These are phyloP conservation scores for Tylopilus subfusipes DNA, from an alignment of 768 basidiomycete genomes.

Conservation along the genomic window DNA sequence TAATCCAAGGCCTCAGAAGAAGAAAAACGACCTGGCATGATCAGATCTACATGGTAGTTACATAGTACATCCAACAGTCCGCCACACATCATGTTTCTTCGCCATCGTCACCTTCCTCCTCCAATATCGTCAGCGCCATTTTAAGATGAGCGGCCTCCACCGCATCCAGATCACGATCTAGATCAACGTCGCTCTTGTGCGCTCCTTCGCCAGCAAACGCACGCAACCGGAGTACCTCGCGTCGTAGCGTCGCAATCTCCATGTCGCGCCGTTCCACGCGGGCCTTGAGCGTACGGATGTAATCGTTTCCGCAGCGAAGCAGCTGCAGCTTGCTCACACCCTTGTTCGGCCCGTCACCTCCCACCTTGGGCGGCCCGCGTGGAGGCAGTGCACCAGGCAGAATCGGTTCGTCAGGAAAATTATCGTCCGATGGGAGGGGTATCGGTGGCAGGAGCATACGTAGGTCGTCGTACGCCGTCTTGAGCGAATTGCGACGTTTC, in stretches of 20 bases:
- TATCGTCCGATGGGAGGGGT: conserved; percentile 73
- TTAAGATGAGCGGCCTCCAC: conserved; percentile 19
- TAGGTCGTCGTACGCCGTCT: conserved; percentile 87
- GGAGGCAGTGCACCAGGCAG: conserved; percentile 89
- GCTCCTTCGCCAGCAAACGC: conserved; percentile 27
- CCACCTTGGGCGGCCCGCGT: conserved; percentile 80
- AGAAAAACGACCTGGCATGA: conserved; percentile 1
- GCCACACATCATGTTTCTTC: conserved; percentile 17
- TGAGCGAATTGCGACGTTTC: conserved; percentile 93
- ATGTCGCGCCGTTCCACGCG: conserved; percentile 77
- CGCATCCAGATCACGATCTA: conserved; percentile 31
- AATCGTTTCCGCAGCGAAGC: conserved; percentile 88
- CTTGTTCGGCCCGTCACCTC: conserved; percentile 90
- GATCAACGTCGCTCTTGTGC: conserved; percentile 23
- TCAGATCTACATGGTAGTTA: conserved; percentile 9
- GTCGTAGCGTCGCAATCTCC: conserved; percentile 66
- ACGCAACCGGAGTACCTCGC: conserved; percentile 63
- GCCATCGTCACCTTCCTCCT: conserved; percentile 34
- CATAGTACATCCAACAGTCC: conserved; percentile 1
- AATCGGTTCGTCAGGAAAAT: conserved; percentile 65
- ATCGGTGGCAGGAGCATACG: conserved; percentile 84
- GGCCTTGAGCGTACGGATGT: conserved; percentile 69
- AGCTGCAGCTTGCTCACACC: conserved; percentile 92
- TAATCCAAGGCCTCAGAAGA: not conserved
- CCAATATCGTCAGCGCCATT: conserved; percentile 25